Percentiles rank a stretch among this genome's conserved stretches.
phyloP scores from a whole-genome alignment of 2,329 filamentous ascomycete species.

The Verticillium isaacii region DNA sequence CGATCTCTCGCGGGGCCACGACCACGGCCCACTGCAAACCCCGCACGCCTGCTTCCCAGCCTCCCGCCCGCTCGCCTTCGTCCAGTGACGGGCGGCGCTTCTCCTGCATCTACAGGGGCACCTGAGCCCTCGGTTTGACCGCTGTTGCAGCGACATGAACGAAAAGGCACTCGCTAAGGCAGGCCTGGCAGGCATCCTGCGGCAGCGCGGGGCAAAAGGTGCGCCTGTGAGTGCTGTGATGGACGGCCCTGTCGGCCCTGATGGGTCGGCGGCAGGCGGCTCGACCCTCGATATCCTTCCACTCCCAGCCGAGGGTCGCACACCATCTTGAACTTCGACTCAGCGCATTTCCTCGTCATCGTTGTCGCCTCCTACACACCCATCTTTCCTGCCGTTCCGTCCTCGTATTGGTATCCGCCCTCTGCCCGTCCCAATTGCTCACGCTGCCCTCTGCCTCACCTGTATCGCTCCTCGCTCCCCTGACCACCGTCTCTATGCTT shows the following conservation, averaged over 20 bases:
- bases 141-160: background rate
- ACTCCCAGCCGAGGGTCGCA: background rate
- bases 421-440: conserved; percentile 4
- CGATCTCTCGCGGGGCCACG: background rate
- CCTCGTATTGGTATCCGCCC: conserved; percentile 1
- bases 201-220: background rate
- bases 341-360: conserved; percentile 4
- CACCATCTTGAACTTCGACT: background rate
- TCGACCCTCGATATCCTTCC: background rate
- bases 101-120: background rate
- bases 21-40: background rate
- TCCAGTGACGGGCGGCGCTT: background rate
- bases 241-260: background rate
- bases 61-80: background rate
- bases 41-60: background rate
- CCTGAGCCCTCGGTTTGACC: background rate
- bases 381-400: background rate
- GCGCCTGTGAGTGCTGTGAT: background rate
- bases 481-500: conserved; percentile 3
- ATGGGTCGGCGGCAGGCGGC: background rate
- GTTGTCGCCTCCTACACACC: background rate
- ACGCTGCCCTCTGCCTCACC: background rate
- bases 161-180: background rate
- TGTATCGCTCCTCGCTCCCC: background rate
- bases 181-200: background rate